Evolutionary conservation across 148 eudicot species (phyloP).

Genomic region (Arbutus unedo): DNA sequence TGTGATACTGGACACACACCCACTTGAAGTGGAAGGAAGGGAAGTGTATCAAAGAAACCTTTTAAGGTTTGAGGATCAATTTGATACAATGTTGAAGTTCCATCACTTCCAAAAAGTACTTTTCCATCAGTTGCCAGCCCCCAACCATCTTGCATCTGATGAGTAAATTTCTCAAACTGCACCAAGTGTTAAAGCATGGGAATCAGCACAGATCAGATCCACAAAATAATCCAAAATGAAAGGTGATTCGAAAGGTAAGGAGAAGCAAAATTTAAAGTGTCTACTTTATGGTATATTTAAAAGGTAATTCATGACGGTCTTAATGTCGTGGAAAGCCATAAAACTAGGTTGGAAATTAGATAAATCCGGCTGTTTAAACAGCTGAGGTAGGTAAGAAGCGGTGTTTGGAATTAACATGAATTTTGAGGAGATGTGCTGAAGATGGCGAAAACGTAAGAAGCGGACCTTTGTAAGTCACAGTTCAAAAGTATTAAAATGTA

Average conservation of each 20-base stretch:
- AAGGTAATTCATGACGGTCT: neutral
- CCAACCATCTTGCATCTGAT: conserved; percentile 95
- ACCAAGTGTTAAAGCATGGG: conserved; percentile 14
- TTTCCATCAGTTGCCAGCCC: conserved; percentile 92
- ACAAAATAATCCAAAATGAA: neutral
- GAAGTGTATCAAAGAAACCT: conserved; percentile 37
- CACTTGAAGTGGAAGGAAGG: neutral
- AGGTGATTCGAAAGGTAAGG: neutral
- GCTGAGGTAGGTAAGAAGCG: neutral
- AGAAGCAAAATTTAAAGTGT: conserved; percentile 6
- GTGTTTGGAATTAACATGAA: neutral
- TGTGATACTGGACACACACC: neutral
- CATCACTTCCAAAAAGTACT: conserved; percentile 83
- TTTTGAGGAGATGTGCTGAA: neutral
- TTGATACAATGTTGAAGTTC: conserved; percentile 76
- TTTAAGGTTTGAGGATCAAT: conserved; percentile 70
- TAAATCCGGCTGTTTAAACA: neutral
- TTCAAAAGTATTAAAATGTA: neutral
- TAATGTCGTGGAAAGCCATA: neutral
- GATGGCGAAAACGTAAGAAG: neutral
- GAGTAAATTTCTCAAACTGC: conserved; percentile 66
- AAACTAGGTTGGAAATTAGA: neutral
- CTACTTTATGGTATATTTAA: neutral
- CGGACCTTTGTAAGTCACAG: neutral
- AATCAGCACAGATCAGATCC: conserved; percentile 8